Evolutionary conservation across 352 stramenopile genomes (phyloP).

Genomic region (Blastocystis sp.): DNA sequence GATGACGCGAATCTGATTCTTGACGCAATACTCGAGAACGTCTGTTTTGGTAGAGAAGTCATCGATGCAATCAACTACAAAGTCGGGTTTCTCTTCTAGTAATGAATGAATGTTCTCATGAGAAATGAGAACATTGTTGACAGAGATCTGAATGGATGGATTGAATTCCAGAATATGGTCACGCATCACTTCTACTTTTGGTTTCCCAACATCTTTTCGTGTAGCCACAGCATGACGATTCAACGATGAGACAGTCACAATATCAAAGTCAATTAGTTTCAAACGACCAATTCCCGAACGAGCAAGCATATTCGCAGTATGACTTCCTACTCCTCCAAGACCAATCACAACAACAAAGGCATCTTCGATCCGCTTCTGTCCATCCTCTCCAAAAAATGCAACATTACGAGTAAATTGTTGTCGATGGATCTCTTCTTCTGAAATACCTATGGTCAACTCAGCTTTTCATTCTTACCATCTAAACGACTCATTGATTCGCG

Average conservation of each 20-base stretch:
- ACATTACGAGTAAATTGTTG: conserved; percentile 80
- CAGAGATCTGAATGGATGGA: conserved; percentile 36
- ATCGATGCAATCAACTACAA: conserved; percentile 96
- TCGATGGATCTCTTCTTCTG: conserved; percentile 62
- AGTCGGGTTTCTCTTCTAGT: conserved; percentile 70
- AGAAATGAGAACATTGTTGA: neutral
- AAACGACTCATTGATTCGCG: neutral
- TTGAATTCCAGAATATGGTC: conserved; percentile 70
- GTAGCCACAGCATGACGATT: conserved; percentile 95
- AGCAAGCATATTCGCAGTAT: conserved; percentile 92
- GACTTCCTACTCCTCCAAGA: conserved; percentile 87
- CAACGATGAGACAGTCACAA: conserved; percentile 92
- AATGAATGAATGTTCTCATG: conserved; percentile 30
- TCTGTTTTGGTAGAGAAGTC: conserved; percentile 92
- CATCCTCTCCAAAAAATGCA: conserved; percentile 85
- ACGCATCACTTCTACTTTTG: conserved; percentile 76
- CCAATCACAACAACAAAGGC: conserved; percentile 87
- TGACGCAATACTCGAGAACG: conserved; percentile 80
- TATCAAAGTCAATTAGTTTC: conserved; percentile 97
- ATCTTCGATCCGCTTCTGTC: conserved; percentile 78
- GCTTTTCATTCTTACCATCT: neutral
- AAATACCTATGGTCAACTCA: neutral
- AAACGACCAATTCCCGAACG: conserved; percentile 84
- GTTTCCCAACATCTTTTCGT: conserved; percentile 83
- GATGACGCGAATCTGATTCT: conserved; percentile 72